These are phyloP conservation scores for Botrytis squamosa DNA, from an alignment of 2,329 filamentous ascomycete species.

Conservation along the genomic window DNA sequence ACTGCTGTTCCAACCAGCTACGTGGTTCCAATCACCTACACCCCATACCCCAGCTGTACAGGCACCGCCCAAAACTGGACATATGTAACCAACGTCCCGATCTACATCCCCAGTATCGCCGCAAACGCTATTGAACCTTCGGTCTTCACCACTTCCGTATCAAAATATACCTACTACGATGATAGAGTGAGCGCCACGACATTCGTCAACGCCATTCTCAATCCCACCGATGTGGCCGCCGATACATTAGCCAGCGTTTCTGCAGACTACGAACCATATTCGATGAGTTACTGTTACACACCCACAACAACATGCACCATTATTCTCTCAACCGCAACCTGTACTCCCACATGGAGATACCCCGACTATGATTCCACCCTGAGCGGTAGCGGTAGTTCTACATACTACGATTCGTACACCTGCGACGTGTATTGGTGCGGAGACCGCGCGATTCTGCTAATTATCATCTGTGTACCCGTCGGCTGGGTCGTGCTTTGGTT, in stretches of 20 bases:
- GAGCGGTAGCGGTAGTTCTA: neutral
- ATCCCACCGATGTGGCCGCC: neutral
- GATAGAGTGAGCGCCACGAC: neutral
- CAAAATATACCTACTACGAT: neutral
- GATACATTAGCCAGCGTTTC: neutral
- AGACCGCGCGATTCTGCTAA: slow-evolving; percentile 20
- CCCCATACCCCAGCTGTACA: neutral
- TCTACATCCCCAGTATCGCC: neutral
- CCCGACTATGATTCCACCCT: neutral
- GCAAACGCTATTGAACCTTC: neutral
- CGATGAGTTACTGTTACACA: neutral
- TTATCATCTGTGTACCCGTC: slow-evolving; percentile 14
- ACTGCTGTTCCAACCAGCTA: neutral
- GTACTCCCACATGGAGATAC: neutral
- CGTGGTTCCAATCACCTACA: neutral
- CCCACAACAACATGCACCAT: neutral
- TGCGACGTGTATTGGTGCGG: slow-evolving; percentile 14
- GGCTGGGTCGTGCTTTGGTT: slow-evolving; percentile 25
- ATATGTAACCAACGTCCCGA: neutral
- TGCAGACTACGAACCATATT: neutral
- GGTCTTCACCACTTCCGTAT: neutral
- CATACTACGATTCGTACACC: slow-evolving; percentile 1
- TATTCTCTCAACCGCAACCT: neutral
- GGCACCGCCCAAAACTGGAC: neutral
- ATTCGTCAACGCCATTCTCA: neutral